These are phyloP conservation scores for Taphrina betulina DNA, from an alignment of 1,139 yeast genomes.

Conservation along the genomic window DNA sequence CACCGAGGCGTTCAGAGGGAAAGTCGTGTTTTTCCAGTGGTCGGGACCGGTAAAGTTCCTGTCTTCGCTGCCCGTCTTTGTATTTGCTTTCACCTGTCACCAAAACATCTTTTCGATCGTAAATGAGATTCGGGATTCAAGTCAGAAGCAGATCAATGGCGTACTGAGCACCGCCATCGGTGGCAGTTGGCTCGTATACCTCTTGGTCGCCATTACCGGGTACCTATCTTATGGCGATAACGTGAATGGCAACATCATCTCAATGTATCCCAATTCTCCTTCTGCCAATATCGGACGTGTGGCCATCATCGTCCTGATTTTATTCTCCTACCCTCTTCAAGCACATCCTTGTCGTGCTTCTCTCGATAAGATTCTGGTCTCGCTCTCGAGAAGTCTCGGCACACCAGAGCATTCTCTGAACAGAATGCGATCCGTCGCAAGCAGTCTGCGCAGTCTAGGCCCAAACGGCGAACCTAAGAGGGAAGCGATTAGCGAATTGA, in stretches of 20 bases:
- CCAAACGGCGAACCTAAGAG: not conserved
- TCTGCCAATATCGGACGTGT: slow-evolving; percentile 66
- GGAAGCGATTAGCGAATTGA: slow-evolving; percentile 35
- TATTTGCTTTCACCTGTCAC: slow-evolving; percentile 93
- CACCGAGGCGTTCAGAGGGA: slow-evolving; percentile 43
- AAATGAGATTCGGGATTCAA: slow-evolving; percentile 68
- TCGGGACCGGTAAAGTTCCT: slow-evolving; percentile 57
- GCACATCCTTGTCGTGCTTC: slow-evolving; percentile 90
- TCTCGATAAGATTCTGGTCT: slow-evolving; percentile 59
- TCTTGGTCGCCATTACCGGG: slow-evolving; percentile 76
- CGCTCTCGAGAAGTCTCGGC: slow-evolving; percentile 51
- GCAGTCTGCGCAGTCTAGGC: slow-evolving; percentile 19
- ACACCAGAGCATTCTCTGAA: slow-evolving; percentile 4
- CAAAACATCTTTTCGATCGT: slow-evolving; percentile 78
- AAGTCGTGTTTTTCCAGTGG: slow-evolving; percentile 29
- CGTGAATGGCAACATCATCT: slow-evolving; percentile 76
- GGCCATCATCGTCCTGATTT: slow-evolving; percentile 76
- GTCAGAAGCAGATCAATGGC: slow-evolving; percentile 52
- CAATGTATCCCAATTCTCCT: slow-evolving; percentile 50
- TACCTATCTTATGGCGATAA: slow-evolving; percentile 80
- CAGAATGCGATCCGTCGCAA: slow-evolving; percentile 22
- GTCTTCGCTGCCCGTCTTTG: slow-evolving; percentile 79
- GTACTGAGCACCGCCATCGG: slow-evolving; percentile 59
- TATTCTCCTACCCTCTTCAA: slow-evolving; percentile 86
- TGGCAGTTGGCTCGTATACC: slow-evolving; percentile 59